Evolutionary conservation across 2,329 filamentous ascomycete genomes (phyloP), one percentile per base, ranked within the genome.

Genomic region (Aspergillus floridensis): DNA sequence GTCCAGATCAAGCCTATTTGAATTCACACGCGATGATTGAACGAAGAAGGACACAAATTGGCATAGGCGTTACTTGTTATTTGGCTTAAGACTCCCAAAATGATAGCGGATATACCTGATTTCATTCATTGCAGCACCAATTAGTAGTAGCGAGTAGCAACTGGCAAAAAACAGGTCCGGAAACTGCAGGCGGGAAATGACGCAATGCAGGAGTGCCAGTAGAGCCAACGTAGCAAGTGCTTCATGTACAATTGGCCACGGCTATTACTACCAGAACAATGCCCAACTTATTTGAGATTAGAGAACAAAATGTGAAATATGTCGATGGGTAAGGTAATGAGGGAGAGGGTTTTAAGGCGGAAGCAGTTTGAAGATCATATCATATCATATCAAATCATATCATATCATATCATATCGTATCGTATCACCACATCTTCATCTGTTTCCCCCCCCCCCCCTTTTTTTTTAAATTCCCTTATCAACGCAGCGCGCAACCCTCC

Each of bases 1-100:
- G 29, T 52, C 32, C 68, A 84, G 83, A 82, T 82, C 70, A 82
- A 82, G 70, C 80, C 80, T 52, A 82, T 82, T 62, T 82, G 74
- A 77, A 65, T 29, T 14, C 19, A 16, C 14, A 21, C 49, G 29
- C 8, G 51, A 57, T 24, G 48, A 49, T 38, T 31, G 31, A 29
- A 47, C 56, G 32, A 49, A 56, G 29, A 31, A 49, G 55, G 53
- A 41, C 31, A 38, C 26, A 47, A 21, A 8, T 55, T 19, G 53
- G 53, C 14, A 56, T 55, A 48, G 60, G 62, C 60, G 62, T 64
- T 64, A n/a, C 38, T 44, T 44, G 14, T 19, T 44, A 19, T 8
- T 44, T 44, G 38, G 38, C 16, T 44, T 44, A 19, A n/a, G 38
- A 19, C 38, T 6, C 16, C 38, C 38, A 44, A 44, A 48, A 29